Evolutionary conservation across 768 basidiomycete species (phyloP).

Genomic region (Boletellus emodensis): DNA sequence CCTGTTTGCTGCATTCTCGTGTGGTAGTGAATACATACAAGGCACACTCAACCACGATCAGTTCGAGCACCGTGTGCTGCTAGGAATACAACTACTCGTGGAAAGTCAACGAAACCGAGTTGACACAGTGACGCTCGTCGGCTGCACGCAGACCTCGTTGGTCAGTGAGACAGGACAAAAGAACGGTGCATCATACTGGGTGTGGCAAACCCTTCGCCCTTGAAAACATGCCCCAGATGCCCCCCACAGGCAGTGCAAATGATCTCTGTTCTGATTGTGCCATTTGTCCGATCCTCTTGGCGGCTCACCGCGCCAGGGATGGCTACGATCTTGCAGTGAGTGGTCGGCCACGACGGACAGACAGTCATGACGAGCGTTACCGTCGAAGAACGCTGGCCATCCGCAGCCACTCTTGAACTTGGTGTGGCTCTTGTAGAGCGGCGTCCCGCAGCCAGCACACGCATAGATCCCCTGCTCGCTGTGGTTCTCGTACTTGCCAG

Average conservation of each 20-base stretch:
- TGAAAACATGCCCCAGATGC: constrained; percentile 94
- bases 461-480: constrained; percentile 62
- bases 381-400: constrained; percentile 98
- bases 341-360: not conserved
- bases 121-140: constrained; percentile 86
- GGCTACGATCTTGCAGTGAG: constrained; percentile 42
- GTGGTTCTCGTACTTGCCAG: constrained; percentile 77
- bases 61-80: too few relatives aligned
- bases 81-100: constrained; percentile 31
- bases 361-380: constrained; percentile 34
- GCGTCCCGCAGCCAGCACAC: constrained; percentile 77
- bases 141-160: constrained; percentile 36
- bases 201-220: constrained; percentile 78
- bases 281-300: constrained; percentile 66
- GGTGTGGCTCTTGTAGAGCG: constrained; percentile 83
- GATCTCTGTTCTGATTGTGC: constrained; percentile 79
- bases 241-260: constrained; percentile 88
- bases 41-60: not conserved
- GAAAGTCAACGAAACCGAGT: constrained; percentile 83
- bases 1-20: too few relatives aligned
- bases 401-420: constrained; percentile 94
- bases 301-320: constrained; percentile 84
- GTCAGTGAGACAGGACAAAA: not conserved
- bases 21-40: too few relatives aligned
- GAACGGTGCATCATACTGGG: constrained; percentile 53